Percentiles rank a stretch among this genome's conserved stretches.
Conservation (phyloP, 371 early-diverging fungal genomes). For the Haplosporangium sp. region DNA sequence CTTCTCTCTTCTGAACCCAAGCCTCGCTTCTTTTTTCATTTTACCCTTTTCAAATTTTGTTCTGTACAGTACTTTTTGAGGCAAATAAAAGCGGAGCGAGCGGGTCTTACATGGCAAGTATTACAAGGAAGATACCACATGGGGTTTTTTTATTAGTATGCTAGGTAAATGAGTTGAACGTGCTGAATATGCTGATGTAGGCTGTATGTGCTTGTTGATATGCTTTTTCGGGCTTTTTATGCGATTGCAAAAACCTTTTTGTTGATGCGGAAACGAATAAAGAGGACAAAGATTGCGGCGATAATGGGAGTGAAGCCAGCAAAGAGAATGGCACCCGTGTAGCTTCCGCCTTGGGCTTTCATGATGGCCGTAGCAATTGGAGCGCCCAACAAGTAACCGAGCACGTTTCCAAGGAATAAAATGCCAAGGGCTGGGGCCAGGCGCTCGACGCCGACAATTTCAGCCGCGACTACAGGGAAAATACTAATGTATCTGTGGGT, state of each 20-base stretch:
- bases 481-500: constrained; percentile 56
- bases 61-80: constrained; percentile 7
- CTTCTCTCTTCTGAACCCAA: too few relatives aligned
- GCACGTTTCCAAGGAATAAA: constrained; percentile 55
- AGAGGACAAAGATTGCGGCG: constrained; percentile 7
- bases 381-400: constrained; percentile 51
- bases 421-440: constrained; percentile 64
- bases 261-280: constrained; percentile 14
- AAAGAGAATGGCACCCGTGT: constrained; percentile 30
- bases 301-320: constrained; percentile 17
- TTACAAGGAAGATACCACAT: too few relatives aligned
- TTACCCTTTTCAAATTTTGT: too few relatives aligned
- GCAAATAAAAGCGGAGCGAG: too few relatives aligned
- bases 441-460: constrained; percentile 64
- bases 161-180: too few relatives aligned
- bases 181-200: too few relatives aligned
- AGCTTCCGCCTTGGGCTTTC: constrained; percentile 19
- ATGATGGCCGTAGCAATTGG: constrained; percentile 55
- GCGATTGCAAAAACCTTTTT: constrained; percentile 11
- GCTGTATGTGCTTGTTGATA: too few relatives aligned
- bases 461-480: constrained; percentile 63
- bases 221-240: background rate
- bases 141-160: too few relatives aligned
- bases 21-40: too few relatives aligned
- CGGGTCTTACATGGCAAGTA: too few relatives aligned